Conservation (phyloP, 2,329 filamentous ascomycete genomes). For the Claviceps fusiformis region DNA sequence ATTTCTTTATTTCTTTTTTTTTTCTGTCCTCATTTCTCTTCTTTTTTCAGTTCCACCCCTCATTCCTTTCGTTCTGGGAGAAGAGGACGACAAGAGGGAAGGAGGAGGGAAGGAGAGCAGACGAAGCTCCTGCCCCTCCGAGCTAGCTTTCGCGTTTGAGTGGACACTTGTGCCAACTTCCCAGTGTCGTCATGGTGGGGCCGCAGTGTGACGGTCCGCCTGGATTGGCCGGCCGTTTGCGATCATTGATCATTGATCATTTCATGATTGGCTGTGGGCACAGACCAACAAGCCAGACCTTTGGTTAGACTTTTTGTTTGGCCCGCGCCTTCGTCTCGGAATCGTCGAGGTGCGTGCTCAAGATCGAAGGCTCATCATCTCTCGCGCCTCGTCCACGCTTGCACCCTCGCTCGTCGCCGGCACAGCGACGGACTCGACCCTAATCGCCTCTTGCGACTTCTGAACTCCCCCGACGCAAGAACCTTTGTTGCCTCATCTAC, state of each 20-base stretch:
- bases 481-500: background rate
- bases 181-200: constrained; percentile 2
- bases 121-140: background rate
- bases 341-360: background rate
- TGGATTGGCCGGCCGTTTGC: background rate
- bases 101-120: background rate
- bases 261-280: too few relatives aligned
- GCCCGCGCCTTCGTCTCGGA: background rate
- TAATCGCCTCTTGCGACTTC: background rate
- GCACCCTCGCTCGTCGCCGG: background rate
- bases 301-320: background rate
- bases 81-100: too few relatives aligned
- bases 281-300: too few relatives aligned
- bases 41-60: too few relatives aligned
- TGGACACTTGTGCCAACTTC: background rate
- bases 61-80: too few relatives aligned
- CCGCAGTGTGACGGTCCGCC: background rate
- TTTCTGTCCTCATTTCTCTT: background rate
- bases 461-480: background rate
- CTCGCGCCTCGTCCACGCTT: background rate
- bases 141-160: background rate
- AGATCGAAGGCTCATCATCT: background rate
- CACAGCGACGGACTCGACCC: background rate
- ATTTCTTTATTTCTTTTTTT: background rate
- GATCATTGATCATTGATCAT: background rate